Evolutionary conservation across 768 basidiomycete genomes (phyloP), one percentile per base, ranked within the genome.

Genomic region (Rhodotorula graminis): DNA sequence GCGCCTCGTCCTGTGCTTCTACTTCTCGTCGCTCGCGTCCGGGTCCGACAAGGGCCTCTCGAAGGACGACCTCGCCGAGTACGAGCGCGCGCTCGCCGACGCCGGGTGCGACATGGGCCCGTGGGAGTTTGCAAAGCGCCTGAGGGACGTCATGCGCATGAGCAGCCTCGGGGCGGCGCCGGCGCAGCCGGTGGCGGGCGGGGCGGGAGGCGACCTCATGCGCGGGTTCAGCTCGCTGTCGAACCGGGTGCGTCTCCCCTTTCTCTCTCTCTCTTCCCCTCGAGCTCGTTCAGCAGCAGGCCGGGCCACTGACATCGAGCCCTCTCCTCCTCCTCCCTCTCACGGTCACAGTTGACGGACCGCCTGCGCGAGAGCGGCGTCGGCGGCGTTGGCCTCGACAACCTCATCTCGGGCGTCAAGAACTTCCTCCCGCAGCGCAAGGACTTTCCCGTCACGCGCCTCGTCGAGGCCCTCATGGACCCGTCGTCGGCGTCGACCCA

Each of bases 401-500:
- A 95, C 80, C 84, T 99, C 25, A 91, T 99, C 73, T 94, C 93
- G 0, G 95, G 94, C 52, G 96, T 99, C 78, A 96, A 95, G 81
- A 97, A 96, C 82, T 93, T 99, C 84, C 82, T 99, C 27, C 96
- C 96, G 1, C 89, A 92, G 5, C 92, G 93, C 80, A 95, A 99
- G 82, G 86, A 96, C 52, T 86, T 96, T 61, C 89, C 92, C 19
- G 88, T 95, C 59, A 97, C 96, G 0, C 88, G 96, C 19, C 84
- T 99, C 46, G 89, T 91, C 3, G 96, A 98, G 79, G 95, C 96
- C 31, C 84, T 99, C 42, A 98, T 98, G 94, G 96, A 99, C 80
- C 94, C 96, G 0, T 89, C 93, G 0, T 85, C 90, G 3, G 96
- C 93, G 5, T 90, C 92, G 40, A 94, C 93, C 70, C 91, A 94